Evolutionary conservation across 805 yeast species (phyloP).

Genomic region (Kregervanrija delftensis): DNA sequence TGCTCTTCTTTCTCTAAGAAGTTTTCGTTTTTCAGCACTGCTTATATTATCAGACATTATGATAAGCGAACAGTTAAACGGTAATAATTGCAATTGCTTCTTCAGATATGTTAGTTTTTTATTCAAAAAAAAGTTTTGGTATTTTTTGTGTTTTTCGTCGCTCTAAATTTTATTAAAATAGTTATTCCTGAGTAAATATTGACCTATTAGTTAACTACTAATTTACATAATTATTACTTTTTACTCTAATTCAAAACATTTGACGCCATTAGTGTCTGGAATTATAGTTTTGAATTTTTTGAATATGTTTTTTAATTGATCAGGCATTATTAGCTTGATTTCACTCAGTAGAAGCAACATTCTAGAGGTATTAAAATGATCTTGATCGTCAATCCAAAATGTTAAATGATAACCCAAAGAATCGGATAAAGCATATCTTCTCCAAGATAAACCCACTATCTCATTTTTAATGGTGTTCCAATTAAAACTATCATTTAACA

Average conservation of each 20-base stretch:
- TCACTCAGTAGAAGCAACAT: constrained; percentile 2
- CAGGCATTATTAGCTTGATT: background rate
- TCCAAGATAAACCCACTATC: constrained; percentile 7
- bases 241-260: no score
- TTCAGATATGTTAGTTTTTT: no score
- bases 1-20: constrained; percentile 58
- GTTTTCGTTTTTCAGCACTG: constrained; percentile 51
- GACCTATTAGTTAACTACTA: no score
- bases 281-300: no score
- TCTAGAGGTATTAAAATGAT: background rate
- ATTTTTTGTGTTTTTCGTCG: no score
- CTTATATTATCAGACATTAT: constrained; percentile 27
- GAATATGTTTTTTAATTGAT: background rate
- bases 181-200: no score
- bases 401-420: constrained; percentile 5
- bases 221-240: no score
- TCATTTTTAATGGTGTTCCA: background rate
- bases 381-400: constrained; percentile 2
- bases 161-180: no score
- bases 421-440: background rate
- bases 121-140: no score
- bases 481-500: constrained; percentile 1
- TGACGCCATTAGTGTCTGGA: no score
- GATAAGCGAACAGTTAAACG: no score
- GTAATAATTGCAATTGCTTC: no score